Evolutionary conservation across 208 protist genomes (phyloP).

Genomic region (Entamoeba dispar): DNA sequence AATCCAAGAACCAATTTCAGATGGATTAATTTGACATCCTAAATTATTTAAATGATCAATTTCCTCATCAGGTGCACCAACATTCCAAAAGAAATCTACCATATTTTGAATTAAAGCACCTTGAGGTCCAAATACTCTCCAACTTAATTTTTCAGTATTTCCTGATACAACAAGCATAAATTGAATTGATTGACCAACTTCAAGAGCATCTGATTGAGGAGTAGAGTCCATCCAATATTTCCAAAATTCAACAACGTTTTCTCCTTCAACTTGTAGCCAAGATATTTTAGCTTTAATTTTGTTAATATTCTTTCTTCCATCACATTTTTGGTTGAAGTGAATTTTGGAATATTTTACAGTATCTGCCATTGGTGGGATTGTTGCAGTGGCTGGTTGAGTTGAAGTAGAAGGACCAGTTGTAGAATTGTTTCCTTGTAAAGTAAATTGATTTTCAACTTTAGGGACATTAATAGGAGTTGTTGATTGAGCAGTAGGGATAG

Average conservation of each 20-base stretch:
- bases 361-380: background rate
- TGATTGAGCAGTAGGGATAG: background rate
- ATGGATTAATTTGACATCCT: slow-evolving; percentile 36
- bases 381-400: background rate
- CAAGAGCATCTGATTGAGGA: slow-evolving; percentile 22
- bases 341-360: background rate
- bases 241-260: slow-evolving; percentile 39
- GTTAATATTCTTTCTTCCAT: background rate
- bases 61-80: slow-evolving; percentile 37
- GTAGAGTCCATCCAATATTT: slow-evolving; percentile 34
- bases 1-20: slow-evolving; percentile 41
- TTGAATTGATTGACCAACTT: slow-evolving; percentile 24
- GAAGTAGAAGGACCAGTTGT: background rate
- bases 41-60: slow-evolving; percentile 39
- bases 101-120: slow-evolving; percentile 41
- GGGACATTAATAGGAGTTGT: background rate
- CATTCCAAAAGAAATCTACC: slow-evolving; percentile 45
- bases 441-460: too few species aligned
- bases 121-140: slow-evolving; percentile 34
- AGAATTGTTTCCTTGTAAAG: background rate
- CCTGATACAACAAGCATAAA: slow-evolving; percentile 32
- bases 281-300: slow-evolving; percentile 12
- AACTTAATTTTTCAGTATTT: slow-evolving; percentile 38
- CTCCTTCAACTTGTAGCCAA: slow-evolving; percentile 26
- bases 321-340: background rate